Base-by-base conservation (phyloP, 75 land plant genomes). In the Adiantum capillusveneris region DNA sequence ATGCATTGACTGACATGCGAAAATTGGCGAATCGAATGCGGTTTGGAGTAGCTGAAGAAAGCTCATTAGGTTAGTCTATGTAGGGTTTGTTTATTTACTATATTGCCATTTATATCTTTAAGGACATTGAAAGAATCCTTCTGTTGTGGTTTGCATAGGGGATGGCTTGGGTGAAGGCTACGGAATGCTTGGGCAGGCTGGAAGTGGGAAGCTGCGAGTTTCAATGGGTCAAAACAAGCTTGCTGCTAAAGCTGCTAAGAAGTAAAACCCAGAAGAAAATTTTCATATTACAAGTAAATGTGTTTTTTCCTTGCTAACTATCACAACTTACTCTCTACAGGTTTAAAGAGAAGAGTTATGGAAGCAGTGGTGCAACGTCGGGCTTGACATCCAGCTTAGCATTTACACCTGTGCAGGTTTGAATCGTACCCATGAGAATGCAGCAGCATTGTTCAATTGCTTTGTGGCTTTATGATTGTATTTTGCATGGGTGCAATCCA, bases 131-230 rank as follows among this genome's bases (percentile, higher is more conserved):
- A 17, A 30, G 27, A 39, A 13, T 19, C 44, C 56, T 27, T n/a
- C 2, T 48, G 42, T 30, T 41, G 52, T 46, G 19, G 0, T 36
- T 51, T 16, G 31, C 25, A 34, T 67, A 87, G 96, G 95, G 29
- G 98, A 93, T 83, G 98, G 98, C 44, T 67, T 93, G 59, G 98
- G 98, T 16, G 98, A 89, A 62, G 98, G 98, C 18, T 93, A 93
- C 75, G 98, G 98, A 49, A 93, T 93, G 98, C 96, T 93, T 50
- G 98, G 98, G 22, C 98, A 93, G 65, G 98, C 96, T 58, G 98
- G 98, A 39, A 89, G 82, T 74, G 96, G 98, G 21, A 88, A 85
- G 53, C 45, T 93, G 57, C 82, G 96, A 31, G 90, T 93, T 27
- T 82, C 90, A 34, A 68, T 76, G 63, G 95, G 68, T 31, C 98